A percentile compares a stretch with the other conserved stretches of the same genome.
Conservation (phyloP, 441 rosid species). For the Dalechampia spathulata region DNA sequence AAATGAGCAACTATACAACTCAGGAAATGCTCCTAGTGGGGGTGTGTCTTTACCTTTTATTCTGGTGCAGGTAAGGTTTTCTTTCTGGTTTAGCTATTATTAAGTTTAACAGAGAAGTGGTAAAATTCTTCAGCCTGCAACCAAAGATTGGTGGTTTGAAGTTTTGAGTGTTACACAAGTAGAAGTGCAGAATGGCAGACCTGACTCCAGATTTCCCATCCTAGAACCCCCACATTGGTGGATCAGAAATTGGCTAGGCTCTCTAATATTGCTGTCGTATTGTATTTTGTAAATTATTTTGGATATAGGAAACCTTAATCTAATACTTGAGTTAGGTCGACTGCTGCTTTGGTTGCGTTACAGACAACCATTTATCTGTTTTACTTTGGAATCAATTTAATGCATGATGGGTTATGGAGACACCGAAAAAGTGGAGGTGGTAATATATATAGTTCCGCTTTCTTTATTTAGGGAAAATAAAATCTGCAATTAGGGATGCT, state of each 20-base stretch:
- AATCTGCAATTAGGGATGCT: too few relatives aligned
- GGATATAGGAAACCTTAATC: neutral
- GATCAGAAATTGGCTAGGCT: neutral
- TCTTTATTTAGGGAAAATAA: too few relatives aligned
- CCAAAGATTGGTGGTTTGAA: neutral
- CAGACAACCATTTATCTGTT: neutral
- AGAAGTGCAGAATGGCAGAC: conserved; percentile 1
- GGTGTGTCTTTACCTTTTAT: conserved; percentile 96
- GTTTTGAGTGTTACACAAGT: neutral
- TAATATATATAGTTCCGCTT: too few relatives aligned
- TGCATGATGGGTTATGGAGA: neutral
- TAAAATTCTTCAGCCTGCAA: neutral
- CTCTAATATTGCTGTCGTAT: neutral
- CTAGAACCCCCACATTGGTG: neutral
- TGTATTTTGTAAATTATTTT: neutral
- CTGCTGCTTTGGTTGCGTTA: neutral
- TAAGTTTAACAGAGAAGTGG: neutral
- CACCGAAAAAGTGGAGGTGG: neutral
- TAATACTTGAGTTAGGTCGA: neutral
- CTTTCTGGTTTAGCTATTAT: conserved; percentile 6
- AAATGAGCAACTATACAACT: conserved; percentile 73
- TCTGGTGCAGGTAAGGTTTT: conserved; percentile 78
- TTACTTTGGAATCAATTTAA: neutral
- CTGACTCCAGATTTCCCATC: neutral
- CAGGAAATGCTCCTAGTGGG: conserved; percentile 79